These are phyloP conservation scores for Camellia japonica DNA, from an alignment of 148 eudicot species.

Conservation along the genomic window DNA sequence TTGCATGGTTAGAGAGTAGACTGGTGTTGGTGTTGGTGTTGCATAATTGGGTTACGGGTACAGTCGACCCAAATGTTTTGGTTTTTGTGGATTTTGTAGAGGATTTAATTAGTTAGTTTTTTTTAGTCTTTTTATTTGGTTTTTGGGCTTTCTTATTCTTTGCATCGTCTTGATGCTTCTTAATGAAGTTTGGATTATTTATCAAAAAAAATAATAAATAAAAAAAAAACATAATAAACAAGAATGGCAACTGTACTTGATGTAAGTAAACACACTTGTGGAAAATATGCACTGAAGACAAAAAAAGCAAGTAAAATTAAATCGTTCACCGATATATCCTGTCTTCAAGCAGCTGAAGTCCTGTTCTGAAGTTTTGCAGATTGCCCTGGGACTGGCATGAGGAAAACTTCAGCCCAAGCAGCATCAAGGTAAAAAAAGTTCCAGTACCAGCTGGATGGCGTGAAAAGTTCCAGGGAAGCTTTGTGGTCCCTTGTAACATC, in stretches of 20 bases:
- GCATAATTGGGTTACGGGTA: no score
- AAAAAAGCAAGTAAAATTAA: constrained; percentile 6
- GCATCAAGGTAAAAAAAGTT: constrained; percentile 93
- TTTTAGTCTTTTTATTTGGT: no score
- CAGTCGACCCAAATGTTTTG: no score
- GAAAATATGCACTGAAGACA: not conserved
- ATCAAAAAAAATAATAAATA: not conserved
- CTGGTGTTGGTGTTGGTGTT: no score
- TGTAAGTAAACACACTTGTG: not conserved
- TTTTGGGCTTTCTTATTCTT: no score
- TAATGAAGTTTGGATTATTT: no score
- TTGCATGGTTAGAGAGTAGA: no score
- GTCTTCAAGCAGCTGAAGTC: constrained; percentile 96
- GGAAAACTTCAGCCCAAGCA: constrained; percentile 86
- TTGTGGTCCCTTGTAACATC: constrained; percentile 92
- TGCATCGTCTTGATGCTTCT: no score
- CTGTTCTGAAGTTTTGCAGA: constrained; percentile 71
- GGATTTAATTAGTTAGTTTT: no score
- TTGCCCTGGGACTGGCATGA: constrained; percentile 85
- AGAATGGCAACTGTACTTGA: not conserved
- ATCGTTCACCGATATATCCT: constrained; percentile 68
- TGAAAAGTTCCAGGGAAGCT: constrained; percentile 79
- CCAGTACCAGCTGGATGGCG: constrained; percentile 93
- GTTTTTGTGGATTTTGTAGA: no score
- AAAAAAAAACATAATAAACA: not conserved